These are phyloP conservation scores for Backusella tuberculispora DNA, from an alignment of 192 early-diverging fungal genomes.

Conservation along the genomic window DNA sequence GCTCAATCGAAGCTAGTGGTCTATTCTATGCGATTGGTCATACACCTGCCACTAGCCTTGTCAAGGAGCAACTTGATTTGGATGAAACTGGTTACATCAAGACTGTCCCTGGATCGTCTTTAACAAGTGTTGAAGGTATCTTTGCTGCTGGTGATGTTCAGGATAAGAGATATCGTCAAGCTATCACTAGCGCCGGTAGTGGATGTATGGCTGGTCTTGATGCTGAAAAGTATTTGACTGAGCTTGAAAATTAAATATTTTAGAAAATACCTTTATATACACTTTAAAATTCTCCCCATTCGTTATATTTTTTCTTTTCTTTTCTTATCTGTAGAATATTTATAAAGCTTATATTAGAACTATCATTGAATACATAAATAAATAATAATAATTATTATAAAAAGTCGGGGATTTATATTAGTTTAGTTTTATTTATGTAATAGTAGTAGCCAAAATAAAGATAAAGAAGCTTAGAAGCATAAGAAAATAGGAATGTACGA, in stretches of 20 bases:
- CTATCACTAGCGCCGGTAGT: constrained; percentile 96
- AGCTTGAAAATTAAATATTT: constrained; percentile 35
- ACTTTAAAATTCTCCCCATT: neutral
- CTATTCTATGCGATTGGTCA: constrained; percentile 99
- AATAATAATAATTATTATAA: no score
- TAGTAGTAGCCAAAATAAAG: no score
- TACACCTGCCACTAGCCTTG: constrained; percentile 80
- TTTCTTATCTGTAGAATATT: neutral
- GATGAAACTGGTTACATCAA: constrained; percentile 91
- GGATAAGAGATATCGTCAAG: constrained; percentile 95
- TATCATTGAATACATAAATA: no score
- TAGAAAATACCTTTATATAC: constrained; percentile 6
- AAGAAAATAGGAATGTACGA: no score
- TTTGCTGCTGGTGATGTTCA: constrained; percentile 99
- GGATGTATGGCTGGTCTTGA: constrained; percentile 99
- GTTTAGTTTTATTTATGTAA: no score
- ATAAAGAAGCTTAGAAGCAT: no score
- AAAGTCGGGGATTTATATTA: no score
- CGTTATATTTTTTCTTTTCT: neutral
- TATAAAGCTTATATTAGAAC: constrained; percentile 11
- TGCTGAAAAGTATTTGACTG: constrained; percentile 92
- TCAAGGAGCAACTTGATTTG: constrained; percentile 76
- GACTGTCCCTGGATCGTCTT: constrained; percentile 73
- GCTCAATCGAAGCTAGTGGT: constrained; percentile 79
- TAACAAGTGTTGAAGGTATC: constrained; percentile 88